Evolutionary conservation across 2,329 filamentous ascomycete species (phyloP).

Genomic region (Aspergillus phoenicis): DNA sequence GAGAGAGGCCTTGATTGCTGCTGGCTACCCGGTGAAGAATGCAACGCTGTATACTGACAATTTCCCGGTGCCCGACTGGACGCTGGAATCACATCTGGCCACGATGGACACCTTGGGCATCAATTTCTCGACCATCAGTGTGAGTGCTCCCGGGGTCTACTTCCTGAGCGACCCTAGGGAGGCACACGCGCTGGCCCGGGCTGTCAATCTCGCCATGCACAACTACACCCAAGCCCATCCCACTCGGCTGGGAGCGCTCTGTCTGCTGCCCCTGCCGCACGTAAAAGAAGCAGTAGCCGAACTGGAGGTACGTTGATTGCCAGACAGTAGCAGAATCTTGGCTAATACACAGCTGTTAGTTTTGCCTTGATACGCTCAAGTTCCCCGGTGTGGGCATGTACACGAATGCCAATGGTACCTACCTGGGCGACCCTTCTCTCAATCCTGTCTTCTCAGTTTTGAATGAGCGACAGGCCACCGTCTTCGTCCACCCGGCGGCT

Average conservation of each 20-base stretch:
- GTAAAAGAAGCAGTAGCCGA: not conserved
- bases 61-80: slow-evolving; percentile 7
- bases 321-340: no score
- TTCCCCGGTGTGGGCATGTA: slow-evolving; percentile 6
- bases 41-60: not conserved
- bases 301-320: not conserved
- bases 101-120: slow-evolving; percentile 1
- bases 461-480: not conserved
- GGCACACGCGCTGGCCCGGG: not conserved
- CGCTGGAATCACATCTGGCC: not conserved
- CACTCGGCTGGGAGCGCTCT: slow-evolving; percentile 1
- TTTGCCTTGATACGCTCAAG: slow-evolving; percentile 3
- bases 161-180: not conserved
- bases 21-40: not conserved
- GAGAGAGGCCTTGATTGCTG: not conserved
- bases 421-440: slow-evolving; percentile 1
- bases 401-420: slow-evolving; percentile 5
- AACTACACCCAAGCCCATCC: slow-evolving; percentile 1
- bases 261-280: slow-evolving; percentile 2
- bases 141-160: slow-evolving; percentile 1
- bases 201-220: not conserved
- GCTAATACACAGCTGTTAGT: not conserved
- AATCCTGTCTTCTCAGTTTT: not conserved
- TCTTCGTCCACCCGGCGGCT: slow-evolving; percentile 7
- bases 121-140: slow-evolving; percentile 4